Evolutionary conservation across 306 rosid species (phyloP).

Genomic region (Dryas drummondii): DNA sequence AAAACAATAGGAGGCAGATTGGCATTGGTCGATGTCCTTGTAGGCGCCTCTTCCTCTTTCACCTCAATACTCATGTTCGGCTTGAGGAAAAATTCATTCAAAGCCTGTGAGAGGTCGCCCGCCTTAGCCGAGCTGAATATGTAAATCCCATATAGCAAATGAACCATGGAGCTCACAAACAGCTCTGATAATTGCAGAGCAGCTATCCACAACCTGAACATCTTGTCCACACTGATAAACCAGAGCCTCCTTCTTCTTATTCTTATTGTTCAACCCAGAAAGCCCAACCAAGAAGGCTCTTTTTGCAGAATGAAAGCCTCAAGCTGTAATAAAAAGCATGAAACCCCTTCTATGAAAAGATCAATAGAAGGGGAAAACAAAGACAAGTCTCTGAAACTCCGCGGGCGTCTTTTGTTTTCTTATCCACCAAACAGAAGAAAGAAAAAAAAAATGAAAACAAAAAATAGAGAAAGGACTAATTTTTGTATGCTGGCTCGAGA

Average conservation of each 20-base stretch:
- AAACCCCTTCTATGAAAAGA: background rate
- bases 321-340: background rate
- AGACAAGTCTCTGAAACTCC: conserved; percentile 14
- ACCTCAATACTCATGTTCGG: conserved; percentile 30
- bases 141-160: conserved; percentile 79
- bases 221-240: conserved; percentile 6
- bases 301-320: background rate
- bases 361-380: background rate
- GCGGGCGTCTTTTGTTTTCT: conserved; percentile 3
- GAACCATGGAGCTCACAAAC: conserved; percentile 65
- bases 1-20: conserved; percentile 84
- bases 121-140: conserved; percentile 89
- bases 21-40: conserved; percentile 10
- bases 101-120: conserved; percentile 63
- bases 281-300: conserved; percentile 12
- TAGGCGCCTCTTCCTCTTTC: conserved; percentile 3
- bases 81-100: conserved; percentile 47
- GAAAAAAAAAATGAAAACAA: background rate
- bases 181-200: conserved; percentile 64
- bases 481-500: background rate
- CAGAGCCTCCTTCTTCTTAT: conserved; percentile 19
- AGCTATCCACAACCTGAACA: conserved; percentile 63
- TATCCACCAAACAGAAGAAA: background rate
- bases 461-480: background rate
- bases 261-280: background rate